Evolutionary conservation across 1,284 basidiomycete genomes (phyloP), one percentile per base, ranked within the genome.

Genomic region (Rhodotorula sp.): DNA sequence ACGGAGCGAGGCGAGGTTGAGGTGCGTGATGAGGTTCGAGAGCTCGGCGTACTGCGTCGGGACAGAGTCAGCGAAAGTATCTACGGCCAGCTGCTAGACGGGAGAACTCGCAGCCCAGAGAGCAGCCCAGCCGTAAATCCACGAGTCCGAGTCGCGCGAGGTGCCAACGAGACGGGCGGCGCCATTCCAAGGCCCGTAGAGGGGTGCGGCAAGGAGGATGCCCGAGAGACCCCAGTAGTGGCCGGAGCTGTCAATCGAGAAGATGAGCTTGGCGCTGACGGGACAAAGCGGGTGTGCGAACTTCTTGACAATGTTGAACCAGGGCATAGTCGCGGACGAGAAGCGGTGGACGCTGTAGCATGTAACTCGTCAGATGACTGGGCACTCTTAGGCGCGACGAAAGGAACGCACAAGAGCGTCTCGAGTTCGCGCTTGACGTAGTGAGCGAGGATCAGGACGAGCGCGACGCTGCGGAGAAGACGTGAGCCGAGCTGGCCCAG

Each of bases 391-490:
- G n/a, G 53, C 46, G n/a, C 39, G 52, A 57, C 20, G 49, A 49
- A 24, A n/a, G n/a, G 11, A 67, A 80, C 84, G 67, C 68, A 90
- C 89, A 95, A 97, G 17, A 95, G 76, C 1, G 96, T 95, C 82
- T 99, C 95, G 30, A 93, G 81, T 80, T 97, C 93, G 57, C 95
- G 89, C 83, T 99, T 99, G 71, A 87, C 75, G 80, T 94, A 99
- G 81, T 99, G 95, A 22, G 89, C 78, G 78, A 97, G 84, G 47
- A 93, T 87, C 74, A 97, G 85, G 9, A 82, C 85, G 74, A 90
- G 90, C 2, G 90, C 88, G 67, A 89, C 87, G 51, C 60, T 61
- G 60, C 17, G 51, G 9, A 32, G 0, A 0, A 9, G n/a, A 9
- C 36, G 19, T 57, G 11, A 39, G n/a, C 24, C 20, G 36, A 2